Conservation (phyloP, 2,329 filamentous ascomycete genomes). For the Pseudocercospora musae region DNA sequence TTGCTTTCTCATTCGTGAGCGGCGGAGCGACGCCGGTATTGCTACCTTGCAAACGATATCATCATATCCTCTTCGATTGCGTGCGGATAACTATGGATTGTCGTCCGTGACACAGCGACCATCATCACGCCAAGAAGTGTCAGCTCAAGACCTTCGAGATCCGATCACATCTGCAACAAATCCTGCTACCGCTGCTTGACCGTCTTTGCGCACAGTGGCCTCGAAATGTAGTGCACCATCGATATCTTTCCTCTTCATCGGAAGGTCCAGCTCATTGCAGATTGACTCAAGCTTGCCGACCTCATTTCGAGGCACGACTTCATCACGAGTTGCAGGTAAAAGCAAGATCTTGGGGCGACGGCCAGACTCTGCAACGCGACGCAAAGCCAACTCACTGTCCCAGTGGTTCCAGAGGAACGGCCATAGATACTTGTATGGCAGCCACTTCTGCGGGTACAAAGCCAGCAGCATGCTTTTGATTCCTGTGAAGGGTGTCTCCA, state of each 20-base stretch:
- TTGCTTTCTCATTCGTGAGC: not conserved
- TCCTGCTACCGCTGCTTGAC: conserved; percentile 38
- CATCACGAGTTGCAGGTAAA: conserved; percentile 56
- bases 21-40: too few relatives aligned
- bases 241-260: conserved; percentile 41
- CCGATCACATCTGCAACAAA: conserved; percentile 13
- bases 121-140: not conserved
- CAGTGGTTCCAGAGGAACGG: conserved; percentile 66
- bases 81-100: not conserved
- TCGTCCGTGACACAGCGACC: not conserved
- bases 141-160: not conserved
- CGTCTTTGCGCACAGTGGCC: conserved; percentile 43
- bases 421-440: conserved; percentile 72
- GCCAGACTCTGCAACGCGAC: conserved; percentile 34
- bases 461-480: conserved; percentile 67
- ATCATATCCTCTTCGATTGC: not conserved
- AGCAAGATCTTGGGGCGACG: conserved; percentile 44
- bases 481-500: conserved; percentile 74
- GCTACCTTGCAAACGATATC: not conserved
- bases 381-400: conserved; percentile 46
- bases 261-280: conserved; percentile 36
- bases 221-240: conserved; percentile 51
- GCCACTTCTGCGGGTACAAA: conserved; percentile 74
- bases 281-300: conserved; percentile 50
- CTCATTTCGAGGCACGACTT: conserved; percentile 58